These are phyloP conservation scores for Pontederia paniculata DNA, from an alignment of 176 grass and related monocot species.

Conservation along the genomic window DNA sequence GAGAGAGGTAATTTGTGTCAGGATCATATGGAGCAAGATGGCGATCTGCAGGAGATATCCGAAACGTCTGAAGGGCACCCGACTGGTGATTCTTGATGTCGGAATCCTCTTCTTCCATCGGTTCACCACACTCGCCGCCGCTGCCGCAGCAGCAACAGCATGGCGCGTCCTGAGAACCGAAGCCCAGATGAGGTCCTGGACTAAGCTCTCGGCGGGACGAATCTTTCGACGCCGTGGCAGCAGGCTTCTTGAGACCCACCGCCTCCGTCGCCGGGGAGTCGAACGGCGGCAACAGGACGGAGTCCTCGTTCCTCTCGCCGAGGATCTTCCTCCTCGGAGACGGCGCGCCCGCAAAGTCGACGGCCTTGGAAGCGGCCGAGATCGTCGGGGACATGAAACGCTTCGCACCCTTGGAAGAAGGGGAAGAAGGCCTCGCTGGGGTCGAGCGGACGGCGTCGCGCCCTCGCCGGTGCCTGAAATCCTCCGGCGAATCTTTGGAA, in stretches of 20 bases:
- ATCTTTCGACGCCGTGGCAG: background rate
- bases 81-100: background rate
- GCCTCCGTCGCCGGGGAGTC: slow-evolving; percentile 22
- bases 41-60: background rate
- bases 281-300: background rate
- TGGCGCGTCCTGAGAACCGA: too few species aligned
- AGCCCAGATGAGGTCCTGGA: too few species aligned
- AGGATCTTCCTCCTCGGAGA: slow-evolving; percentile 54
- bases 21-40: slow-evolving; percentile 56
- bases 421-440: background rate
- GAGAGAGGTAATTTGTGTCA: slow-evolving; percentile 79
- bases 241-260: background rate
- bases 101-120: background rate
- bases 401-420: slow-evolving; percentile 23
- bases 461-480: slow-evolving; percentile 13
- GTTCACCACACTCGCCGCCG: too few species aligned
- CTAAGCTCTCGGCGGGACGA: background rate
- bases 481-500: too few species aligned
- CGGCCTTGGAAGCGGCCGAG: slow-evolving; percentile 71
- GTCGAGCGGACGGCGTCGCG: slow-evolving; percentile 23
- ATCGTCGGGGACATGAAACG: slow-evolving; percentile 93
- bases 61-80: background rate
- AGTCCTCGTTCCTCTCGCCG: slow-evolving; percentile 42
- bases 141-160: too few species aligned
- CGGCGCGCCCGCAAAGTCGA: background rate